Evolutionary conservation across 176 grass and related monocot species (phyloP).

Genomic region (Poa pratensis): DNA sequence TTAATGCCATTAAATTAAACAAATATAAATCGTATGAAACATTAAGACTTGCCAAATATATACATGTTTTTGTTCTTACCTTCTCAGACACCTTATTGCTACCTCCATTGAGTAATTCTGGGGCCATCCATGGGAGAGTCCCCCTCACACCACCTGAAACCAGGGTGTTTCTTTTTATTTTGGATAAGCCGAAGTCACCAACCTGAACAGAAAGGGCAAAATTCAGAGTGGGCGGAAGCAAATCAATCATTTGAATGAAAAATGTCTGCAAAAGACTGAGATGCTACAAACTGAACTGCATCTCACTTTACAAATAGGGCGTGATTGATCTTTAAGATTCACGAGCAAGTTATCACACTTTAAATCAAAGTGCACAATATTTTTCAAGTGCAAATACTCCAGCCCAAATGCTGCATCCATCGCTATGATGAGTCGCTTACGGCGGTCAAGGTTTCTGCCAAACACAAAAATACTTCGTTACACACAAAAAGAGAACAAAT

Average conservation of each 20-base stretch:
- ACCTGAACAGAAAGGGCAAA: conserved; percentile 50
- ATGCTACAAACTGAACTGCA: background rate
- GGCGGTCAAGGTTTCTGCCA: conserved; percentile 47
- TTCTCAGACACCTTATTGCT: conserved; percentile 70
- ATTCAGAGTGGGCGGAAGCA: conserved; percentile 3
- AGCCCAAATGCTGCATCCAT: conserved; percentile 87
- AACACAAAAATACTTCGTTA: conserved; percentile 34
- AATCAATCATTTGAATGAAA: conserved; percentile 16
- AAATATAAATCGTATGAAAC: background rate
- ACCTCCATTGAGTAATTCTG: conserved; percentile 54
- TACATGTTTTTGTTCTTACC: conserved; percentile 32
- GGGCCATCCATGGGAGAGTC: background rate
- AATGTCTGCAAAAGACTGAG: conserved; percentile 22
- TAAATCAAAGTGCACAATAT: conserved; percentile 82
- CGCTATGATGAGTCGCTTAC: conserved; percentile 67
- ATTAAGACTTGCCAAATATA: background rate
- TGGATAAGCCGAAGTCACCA: conserved; percentile 54
- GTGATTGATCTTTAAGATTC: conserved; percentile 67
- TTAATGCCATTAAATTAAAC: background rate
- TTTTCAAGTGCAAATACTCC: conserved; percentile 84
- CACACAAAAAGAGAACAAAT: background rate
- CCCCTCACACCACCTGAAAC: conserved; percentile 86
- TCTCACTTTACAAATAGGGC: conserved; percentile 79
- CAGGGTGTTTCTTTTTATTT: conserved; percentile 78
- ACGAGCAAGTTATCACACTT: conserved; percentile 91